phyloP scores from a whole-genome alignment of 345 rosid genomes.

The Leavenworthia alabamica region DNA sequence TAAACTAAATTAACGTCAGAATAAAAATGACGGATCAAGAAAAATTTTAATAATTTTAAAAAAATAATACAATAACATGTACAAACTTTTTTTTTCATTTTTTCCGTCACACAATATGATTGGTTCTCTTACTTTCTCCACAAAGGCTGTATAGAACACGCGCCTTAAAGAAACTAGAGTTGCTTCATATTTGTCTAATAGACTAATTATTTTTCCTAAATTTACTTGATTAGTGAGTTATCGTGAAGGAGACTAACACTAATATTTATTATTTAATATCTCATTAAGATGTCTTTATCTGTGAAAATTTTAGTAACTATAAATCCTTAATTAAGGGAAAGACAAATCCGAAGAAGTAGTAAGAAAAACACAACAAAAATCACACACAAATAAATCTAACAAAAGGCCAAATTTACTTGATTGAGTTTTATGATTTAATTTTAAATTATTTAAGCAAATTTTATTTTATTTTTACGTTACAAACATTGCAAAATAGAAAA shows the following conservation, averaged over 20 bases:
- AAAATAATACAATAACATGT: no score
- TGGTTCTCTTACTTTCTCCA: no score
- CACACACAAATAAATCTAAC: not conserved
- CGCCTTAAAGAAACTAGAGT: no score
- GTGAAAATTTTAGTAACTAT: not conserved
- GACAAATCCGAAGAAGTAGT: no score
- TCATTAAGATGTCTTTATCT: not conserved
- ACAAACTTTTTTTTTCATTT: no score
- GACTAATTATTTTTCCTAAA: not conserved
- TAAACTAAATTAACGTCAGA: no score
- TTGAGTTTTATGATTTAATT: not conserved
- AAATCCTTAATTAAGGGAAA: not conserved
- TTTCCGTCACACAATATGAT: no score
- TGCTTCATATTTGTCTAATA: not conserved
- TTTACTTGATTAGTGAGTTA: not conserved
- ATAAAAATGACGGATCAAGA: no score
- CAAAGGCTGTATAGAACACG: no score
- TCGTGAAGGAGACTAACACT: not conserved
- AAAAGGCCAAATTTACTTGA: not conserved
- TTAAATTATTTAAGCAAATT: not conserved
- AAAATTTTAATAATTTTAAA: no score
- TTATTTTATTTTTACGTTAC: not conserved
- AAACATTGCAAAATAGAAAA: not conserved
- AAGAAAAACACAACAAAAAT: not conserved
- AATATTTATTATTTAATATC: not conserved